These are phyloP conservation scores for Cinnamomum micranthum DNA, from an alignment of 164 flowering plant genomes.

Conservation along the genomic window DNA sequence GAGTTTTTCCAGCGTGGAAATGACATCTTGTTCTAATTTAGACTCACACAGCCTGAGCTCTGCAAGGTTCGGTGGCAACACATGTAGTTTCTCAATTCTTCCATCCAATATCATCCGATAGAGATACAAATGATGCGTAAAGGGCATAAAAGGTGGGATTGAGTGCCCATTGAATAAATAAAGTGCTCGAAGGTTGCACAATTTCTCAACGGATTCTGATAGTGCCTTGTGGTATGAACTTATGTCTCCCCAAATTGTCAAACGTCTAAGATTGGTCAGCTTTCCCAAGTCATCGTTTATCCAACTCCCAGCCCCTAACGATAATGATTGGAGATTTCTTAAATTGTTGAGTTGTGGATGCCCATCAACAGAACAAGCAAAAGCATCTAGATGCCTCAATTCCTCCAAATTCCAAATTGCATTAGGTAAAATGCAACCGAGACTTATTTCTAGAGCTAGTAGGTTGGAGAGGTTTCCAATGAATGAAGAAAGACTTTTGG, in stretches of 20 bases:
- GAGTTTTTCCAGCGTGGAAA: background rate
- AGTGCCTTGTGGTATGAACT: background rate
- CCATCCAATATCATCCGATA: background rate
- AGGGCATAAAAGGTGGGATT: background rate
- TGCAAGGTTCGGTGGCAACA: background rate
- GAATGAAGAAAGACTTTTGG: background rate
- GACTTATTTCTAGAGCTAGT: background rate
- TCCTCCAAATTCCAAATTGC: background rate
- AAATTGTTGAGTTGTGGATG: background rate
- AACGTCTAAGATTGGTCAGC: background rate
- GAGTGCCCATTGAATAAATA: accelerated
- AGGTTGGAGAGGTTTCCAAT: background rate
- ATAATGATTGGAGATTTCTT: background rate
- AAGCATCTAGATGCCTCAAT: background rate
- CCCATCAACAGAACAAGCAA: no score
- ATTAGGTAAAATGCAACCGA: background rate
- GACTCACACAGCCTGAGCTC: background rate
- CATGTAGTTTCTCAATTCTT: background rate
- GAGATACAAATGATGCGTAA: background rate
- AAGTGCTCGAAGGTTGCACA: background rate
- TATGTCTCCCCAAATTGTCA: background rate
- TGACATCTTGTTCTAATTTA: background rate
- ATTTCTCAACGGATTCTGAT: background rate
- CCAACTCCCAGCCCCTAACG: background rate
- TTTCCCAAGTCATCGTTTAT: background rate